phyloP scores from a whole-genome alignment of 805 yeast species.

The Komagataella populi region DNA sequence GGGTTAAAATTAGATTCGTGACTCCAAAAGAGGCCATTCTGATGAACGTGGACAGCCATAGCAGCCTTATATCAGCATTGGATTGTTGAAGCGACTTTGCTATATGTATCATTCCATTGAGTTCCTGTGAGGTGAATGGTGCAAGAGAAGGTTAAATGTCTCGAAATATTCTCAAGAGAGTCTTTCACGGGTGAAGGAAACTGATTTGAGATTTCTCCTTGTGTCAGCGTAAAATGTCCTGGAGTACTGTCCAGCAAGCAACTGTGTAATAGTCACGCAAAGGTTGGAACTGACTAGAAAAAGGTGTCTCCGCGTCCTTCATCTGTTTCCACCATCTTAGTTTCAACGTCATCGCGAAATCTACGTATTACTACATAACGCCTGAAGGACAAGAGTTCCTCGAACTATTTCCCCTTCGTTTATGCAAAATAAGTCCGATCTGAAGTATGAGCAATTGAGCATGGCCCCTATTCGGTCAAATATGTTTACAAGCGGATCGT shows the following conservation, averaged over 20 bases:
- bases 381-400: not conserved
- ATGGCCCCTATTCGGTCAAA: not conserved
- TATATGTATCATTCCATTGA: conserved; percentile 17
- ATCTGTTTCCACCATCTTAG: too few relatives aligned
- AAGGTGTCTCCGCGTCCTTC: not conserved
- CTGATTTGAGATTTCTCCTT: not conserved
- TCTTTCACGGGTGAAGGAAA: not conserved
- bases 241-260: not conserved
- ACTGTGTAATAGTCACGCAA: not conserved
- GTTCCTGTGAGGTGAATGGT: not conserved
- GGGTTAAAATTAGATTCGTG: conserved; percentile 65
- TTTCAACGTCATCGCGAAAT: not conserved
- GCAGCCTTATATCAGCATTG: conserved; percentile 39
- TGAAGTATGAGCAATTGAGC: not conserved
- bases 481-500: not conserved
- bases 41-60: conserved; percentile 57
- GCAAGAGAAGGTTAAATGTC: not conserved
- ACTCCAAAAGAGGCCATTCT: conserved; percentile 67
- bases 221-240: not conserved
- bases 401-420: not conserved
- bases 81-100: conserved; percentile 22
- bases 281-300: not conserved
- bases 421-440: not conserved
- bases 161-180: not conserved
- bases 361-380: not conserved